phyloP scores from a whole-genome alignment of 805 yeast species.

The Candida nemodendra region DNA sequence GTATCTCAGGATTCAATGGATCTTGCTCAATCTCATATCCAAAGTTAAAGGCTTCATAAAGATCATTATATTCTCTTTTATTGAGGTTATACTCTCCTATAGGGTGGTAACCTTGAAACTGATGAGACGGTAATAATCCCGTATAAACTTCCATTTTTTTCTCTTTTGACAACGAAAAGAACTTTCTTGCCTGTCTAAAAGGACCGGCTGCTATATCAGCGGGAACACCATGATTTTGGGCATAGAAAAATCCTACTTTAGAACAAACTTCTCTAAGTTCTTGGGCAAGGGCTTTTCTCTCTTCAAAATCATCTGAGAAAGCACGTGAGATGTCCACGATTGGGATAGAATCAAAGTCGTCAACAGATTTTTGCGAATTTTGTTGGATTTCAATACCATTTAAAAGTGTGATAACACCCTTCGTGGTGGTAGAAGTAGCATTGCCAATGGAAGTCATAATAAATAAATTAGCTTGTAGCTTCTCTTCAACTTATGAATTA shows the following conservation, averaged over 20 bases:
- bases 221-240: slow-evolving; percentile 26
- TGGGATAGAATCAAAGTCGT: slow-evolving; percentile 10
- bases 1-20: slow-evolving; percentile 12
- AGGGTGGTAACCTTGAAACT: slow-evolving; percentile 25
- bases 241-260: slow-evolving; percentile 27
- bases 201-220: slow-evolving; percentile 6
- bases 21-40: slow-evolving; percentile 22
- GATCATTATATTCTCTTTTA: slow-evolving; percentile 19
- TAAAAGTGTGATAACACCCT: not conserved
- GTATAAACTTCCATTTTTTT: slow-evolving; percentile 29
- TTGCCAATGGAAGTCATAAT: too few relatives aligned
- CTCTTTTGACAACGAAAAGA: slow-evolving; percentile 20
- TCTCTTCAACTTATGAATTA: too few relatives aligned
- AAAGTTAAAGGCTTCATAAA: slow-evolving; percentile 31
- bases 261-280: slow-evolving; percentile 19
- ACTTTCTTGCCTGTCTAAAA: slow-evolving; percentile 12
- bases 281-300: slow-evolving; percentile 3
- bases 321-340: slow-evolving; percentile 8
- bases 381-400: slow-evolving; percentile 4
- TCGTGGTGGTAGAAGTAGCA: too few relatives aligned
- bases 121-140: slow-evolving; percentile 20
- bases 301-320: slow-evolving; percentile 5
- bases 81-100: slow-evolving; percentile 19
- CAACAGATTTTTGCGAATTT: slow-evolving; percentile 1
- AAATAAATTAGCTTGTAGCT: too few relatives aligned